Conservation (phyloP, 2,329 filamentous ascomycete species). For the Lasiodiplodia theobromae region DNA sequence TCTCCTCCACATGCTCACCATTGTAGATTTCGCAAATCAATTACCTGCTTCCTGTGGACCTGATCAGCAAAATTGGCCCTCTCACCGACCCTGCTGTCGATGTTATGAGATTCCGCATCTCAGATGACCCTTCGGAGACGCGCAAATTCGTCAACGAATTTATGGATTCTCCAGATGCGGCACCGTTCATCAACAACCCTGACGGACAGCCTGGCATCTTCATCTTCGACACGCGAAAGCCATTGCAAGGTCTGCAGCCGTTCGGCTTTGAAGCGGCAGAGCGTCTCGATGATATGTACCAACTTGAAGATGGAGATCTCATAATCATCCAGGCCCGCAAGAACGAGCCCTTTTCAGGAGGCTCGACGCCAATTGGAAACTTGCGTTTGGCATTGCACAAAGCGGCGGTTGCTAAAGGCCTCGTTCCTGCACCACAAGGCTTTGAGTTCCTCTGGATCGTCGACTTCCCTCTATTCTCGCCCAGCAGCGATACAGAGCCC, state of each 20-base stretch:
- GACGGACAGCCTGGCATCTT: conserved; percentile 83
- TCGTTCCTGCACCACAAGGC: conserved; percentile 59
- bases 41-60: conserved; percentile 66
- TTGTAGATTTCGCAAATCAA: conserved; percentile 70
- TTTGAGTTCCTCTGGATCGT: conserved; percentile 85
- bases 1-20: conserved; percentile 35
- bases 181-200: conserved; percentile 69
- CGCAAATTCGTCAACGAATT: conserved; percentile 71
- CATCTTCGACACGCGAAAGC: conserved; percentile 74
- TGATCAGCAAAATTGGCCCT: conserved; percentile 77
- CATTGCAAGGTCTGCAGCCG: conserved; percentile 77
- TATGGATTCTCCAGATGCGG: conserved; percentile 69
- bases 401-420: conserved; percentile 67
- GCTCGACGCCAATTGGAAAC: conserved; percentile 75
- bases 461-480: conserved; percentile 92
- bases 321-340: conserved; percentile 81
- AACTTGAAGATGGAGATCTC: conserved; percentile 75
- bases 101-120: conserved; percentile 71
- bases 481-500: conserved; percentile 67
- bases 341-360: conserved; percentile 70
- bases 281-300: conserved; percentile 60
- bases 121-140: conserved; percentile 60
- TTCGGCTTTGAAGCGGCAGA: conserved; percentile 77
- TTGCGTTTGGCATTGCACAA: conserved; percentile 75
- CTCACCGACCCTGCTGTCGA: conserved; percentile 76